A percentile compares a stretch with the other conserved stretches of the same genome.
phyloP scores from a whole-genome alignment of 352 stramenopile genomes.

The Globisporangium alternatum region DNA sequence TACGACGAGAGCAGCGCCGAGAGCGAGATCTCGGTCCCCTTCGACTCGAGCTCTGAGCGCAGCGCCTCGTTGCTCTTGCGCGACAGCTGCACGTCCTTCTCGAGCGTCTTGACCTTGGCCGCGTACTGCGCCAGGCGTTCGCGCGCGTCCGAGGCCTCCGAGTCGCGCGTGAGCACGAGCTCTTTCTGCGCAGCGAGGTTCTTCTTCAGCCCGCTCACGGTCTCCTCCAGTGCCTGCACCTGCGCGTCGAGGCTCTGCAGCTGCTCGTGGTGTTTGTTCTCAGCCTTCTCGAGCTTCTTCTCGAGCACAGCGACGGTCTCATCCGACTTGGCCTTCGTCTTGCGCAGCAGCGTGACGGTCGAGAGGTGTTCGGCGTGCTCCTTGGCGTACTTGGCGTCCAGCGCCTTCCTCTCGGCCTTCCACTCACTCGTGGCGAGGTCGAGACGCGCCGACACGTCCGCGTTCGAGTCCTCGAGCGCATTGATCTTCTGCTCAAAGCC shows the following conservation, averaged over 20 bases:
- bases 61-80: conserved; percentile 68
- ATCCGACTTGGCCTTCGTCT: conserved; percentile 22
- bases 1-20: conserved; percentile 70
- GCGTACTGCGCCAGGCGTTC: conserved; percentile 32
- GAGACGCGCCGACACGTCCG: conserved; percentile 37
- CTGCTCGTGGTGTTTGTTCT: conserved; percentile 14
- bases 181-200: conserved; percentile 34
- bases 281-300: conserved; percentile 25
- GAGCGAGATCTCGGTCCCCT: conserved; percentile 62
- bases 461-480: conserved; percentile 36
- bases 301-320: conserved; percentile 25
- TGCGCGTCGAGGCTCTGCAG: conserved; percentile 27
- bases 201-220: conserved; percentile 24
- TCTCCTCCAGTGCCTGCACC: conserved; percentile 30
- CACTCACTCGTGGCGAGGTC: conserved; percentile 30
- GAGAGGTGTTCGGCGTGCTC: conserved; percentile 29
- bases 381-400: conserved; percentile 32
- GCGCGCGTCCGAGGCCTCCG: conserved; percentile 23
- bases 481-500: conserved; percentile 46
- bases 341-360: conserved; percentile 17
- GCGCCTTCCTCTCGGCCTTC: conserved; percentile 33
- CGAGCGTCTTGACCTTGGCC: conserved; percentile 36
- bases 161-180: conserved; percentile 25
- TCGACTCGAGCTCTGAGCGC: conserved; percentile 43
- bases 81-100: conserved; percentile 42